A percentile compares a stretch with the other conserved stretches of the same genome.
phyloP scores from a whole-genome alignment of 139 green algal species.

The Chlamydomonas schloesseri region DNA sequence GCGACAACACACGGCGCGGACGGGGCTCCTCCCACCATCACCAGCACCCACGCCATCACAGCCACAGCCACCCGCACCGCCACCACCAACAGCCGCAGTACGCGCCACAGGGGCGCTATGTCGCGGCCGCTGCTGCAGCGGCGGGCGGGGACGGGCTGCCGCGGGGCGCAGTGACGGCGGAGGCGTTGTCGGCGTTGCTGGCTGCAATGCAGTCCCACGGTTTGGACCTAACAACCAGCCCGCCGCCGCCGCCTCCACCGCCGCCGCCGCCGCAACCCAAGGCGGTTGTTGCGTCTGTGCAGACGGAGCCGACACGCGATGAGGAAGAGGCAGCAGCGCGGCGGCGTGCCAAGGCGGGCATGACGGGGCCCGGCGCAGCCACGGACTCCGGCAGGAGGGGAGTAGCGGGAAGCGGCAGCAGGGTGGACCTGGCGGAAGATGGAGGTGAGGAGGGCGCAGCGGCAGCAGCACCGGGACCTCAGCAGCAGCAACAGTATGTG shows the following conservation, averaged over 20 bases:
- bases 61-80: neutral
- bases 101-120: too few relatives aligned
- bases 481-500: constrained; percentile 17
- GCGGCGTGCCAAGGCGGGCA: too few relatives aligned
- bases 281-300: neutral
- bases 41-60: neutral
- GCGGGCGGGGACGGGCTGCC: neutral
- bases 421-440: too few relatives aligned
- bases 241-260: neutral
- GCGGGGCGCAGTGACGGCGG: neutral
- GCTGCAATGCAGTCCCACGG: constrained; percentile 14
- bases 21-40: neutral
- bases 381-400: too few relatives aligned
- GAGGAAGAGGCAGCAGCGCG: neutral
- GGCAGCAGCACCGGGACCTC: neutral
- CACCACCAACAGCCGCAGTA: neutral
- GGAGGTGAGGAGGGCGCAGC: neutral
- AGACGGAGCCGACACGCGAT: neutral
- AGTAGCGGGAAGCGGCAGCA: too few relatives aligned
- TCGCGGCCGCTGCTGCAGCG: too few relatives aligned
- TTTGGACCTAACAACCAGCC: constrained; percentile 3
- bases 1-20: neutral
- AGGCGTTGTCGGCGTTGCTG: neutral
- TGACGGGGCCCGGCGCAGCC: too few relatives aligned
- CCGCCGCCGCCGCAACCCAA: neutral